phyloP scores from a whole-genome alignment of 371 early-diverging fungal species.

The Mortierella sp. region DNA sequence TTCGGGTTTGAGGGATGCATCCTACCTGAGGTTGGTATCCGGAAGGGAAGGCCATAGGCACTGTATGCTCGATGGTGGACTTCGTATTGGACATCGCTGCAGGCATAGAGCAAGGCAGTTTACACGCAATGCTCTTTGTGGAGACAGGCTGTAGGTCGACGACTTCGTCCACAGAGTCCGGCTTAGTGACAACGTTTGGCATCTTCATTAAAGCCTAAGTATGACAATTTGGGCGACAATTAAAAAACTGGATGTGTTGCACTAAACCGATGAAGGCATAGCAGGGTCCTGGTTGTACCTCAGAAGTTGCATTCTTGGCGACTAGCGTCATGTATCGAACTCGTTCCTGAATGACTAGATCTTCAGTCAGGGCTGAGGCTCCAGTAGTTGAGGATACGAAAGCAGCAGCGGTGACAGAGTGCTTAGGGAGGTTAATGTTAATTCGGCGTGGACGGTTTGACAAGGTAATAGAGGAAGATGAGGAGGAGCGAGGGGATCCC shows the following conservation, averaged over 20 bases:
- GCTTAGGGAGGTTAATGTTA: constrained; percentile 24
- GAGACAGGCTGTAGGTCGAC: neutral
- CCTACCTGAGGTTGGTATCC: constrained; percentile 30
- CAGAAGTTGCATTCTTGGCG: constrained; percentile 35
- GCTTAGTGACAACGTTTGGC: constrained; percentile 45
- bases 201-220: constrained; percentile 30
- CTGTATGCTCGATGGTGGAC: constrained; percentile 8
- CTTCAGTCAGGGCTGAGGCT: constrained; percentile 16
- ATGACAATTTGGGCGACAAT: neutral
- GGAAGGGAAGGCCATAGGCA: constrained; percentile 5
- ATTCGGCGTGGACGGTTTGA: constrained; percentile 30
- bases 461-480: constrained; percentile 2
- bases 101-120: constrained; percentile 16
- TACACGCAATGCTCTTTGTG: constrained; percentile 7
- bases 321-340: constrained; percentile 35
- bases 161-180: constrained; percentile 10
- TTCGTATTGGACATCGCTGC: constrained; percentile 19
- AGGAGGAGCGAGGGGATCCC: constrained; percentile 7
- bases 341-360: constrained; percentile 16
- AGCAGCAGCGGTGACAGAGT: constrained; percentile 24
- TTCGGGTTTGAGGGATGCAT: neutral
- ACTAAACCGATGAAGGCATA: neutral
- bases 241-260: neutral
- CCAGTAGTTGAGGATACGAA: constrained; percentile 22
- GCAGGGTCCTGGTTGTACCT: constrained; percentile 8